Percentiles rank a stretch among this genome's conserved stretches.
Evolutionary conservation across 805 yeast genomes (phyloP).

Genomic region (Torulaspora gathmanii): DNA sequence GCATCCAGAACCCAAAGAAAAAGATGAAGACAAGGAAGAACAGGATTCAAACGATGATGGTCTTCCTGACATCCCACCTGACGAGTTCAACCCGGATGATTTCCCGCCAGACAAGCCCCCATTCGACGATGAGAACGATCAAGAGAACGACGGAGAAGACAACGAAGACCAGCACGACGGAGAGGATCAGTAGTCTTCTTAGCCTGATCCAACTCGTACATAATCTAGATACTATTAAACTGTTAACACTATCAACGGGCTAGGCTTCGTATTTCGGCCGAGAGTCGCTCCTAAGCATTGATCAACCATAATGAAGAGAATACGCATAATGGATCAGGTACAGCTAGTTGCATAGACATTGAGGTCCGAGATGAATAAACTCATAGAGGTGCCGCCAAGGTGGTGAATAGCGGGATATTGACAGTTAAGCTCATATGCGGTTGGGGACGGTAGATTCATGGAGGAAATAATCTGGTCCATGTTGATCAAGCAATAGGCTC

Average conservation of each 20-base stretch:
- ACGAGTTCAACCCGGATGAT: neutral
- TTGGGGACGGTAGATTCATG: neutral
- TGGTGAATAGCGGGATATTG: neutral
- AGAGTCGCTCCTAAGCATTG: neutral
- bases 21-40: neutral
- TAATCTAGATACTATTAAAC: neutral
- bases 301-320: neutral
- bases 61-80: neutral
- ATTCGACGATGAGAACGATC: neutral
- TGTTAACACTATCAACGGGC: neutral
- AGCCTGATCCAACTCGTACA: neutral
- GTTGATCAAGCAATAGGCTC: neutral
- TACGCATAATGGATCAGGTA: neutral
- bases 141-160: neutral
- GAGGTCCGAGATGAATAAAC: neutral
- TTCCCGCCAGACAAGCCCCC: neutral
- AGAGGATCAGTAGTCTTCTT: neutral
- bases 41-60: neutral
- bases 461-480: neutral
- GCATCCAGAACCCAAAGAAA: slow-evolving; percentile 1
- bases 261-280: neutral
- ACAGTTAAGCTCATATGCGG: neutral
- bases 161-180: neutral
- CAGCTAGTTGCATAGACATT: neutral
- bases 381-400: neutral